Base-by-base conservation (phyloP, 2,329 filamentous ascomycete genomes). In the Fusarium scirpi region DNA sequence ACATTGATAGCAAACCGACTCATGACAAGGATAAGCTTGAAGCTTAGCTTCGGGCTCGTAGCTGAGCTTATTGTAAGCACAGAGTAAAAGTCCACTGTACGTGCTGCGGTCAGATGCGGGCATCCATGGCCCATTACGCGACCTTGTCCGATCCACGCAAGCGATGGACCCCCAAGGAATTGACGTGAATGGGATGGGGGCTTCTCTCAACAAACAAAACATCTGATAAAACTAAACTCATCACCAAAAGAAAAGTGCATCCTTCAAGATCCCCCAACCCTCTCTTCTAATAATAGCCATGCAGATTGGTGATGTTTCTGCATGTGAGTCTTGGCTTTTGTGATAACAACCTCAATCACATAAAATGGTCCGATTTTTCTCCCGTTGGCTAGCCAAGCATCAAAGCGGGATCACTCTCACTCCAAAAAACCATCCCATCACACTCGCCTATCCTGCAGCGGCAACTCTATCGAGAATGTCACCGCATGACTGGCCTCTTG, bases 401-500 rank as follows among this genome's bases (percentile, higher is more conserved):
- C 10, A 25, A 16, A 54, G 47, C 27, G n/a, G 32, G 40, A 27
- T 22, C 22, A 22, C 22, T 22, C 5, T 22, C 22, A 22, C 22
- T 22, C 22, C 22, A 22, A 22, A 52, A 16, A 52, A 32, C n/a
- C 44, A 27, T 30, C 30, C 24, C 20, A 22, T 40, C 51, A 45
- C 43, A 38, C 51, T 60, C 41, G 63, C 29, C 40, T 61, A 44
- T 58, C 60, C 62, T 65, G 60, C 62, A 65, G 51, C 62, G 38
- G 51, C 22, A 65, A 65, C 60, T 65, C 22, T 49, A 65, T 65
- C 52, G 55, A 58, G n/a, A 49, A 65, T 58, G 51, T 65, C 60
- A 65, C 62, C 30, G 62, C 51, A 38, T 49, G n/a, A 30, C 29
- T 30, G 27, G 27, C 10, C 27, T 29, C 10, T 29, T 4, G 10